These are phyloP conservation scores for Populus hybrid DNA, from an alignment of 441 rosid genomes.

Conservation along the genomic window DNA sequence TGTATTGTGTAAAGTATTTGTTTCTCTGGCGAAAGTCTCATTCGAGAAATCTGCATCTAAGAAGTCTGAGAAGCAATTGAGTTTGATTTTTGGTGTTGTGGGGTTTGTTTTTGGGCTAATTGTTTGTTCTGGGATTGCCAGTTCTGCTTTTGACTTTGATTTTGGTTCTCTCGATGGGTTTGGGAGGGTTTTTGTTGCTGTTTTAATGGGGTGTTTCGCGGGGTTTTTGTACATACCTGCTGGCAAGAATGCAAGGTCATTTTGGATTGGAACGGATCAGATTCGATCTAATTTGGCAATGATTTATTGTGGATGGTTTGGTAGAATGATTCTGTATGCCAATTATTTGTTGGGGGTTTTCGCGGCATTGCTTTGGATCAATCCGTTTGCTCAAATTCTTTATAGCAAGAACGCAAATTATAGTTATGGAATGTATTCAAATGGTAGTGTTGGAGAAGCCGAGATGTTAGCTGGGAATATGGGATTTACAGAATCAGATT, in stretches of 20 bases:
- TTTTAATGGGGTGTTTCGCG: constrained; percentile 57
- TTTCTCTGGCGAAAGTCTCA: constrained; percentile 49
- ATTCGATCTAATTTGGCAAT: constrained; percentile 54
- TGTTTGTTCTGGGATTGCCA: constrained; percentile 44
- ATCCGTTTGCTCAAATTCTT: constrained; percentile 57
- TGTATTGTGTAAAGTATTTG: constrained; percentile 41
- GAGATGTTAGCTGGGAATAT: constrained; percentile 51
- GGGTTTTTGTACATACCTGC: constrained; percentile 74
- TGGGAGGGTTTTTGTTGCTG: constrained; percentile 41
- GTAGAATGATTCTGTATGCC: constrained; percentile 51
- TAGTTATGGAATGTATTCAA: constrained; percentile 11
- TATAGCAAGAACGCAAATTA: constrained; percentile 28
- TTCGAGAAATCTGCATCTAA: constrained; percentile 81
- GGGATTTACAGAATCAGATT: constrained; percentile 49
- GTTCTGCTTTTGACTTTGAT: constrained; percentile 52
- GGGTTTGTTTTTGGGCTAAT: constrained; percentile 57
- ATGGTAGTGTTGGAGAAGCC: constrained; percentile 16
- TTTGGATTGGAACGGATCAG: constrained; percentile 96
- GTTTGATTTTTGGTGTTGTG: constrained; percentile 49
- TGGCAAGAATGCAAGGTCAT: constrained; percentile 65
- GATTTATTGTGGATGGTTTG: constrained; percentile 78
- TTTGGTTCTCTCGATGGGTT: constrained; percentile 53
- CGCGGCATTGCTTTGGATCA: constrained; percentile 79
- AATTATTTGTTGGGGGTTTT: constrained; percentile 41
- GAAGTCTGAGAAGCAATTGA: constrained; percentile 68